These are phyloP conservation scores for Nyssa sinensis DNA, from an alignment of 148 eudicot species.

Conservation along the genomic window DNA sequence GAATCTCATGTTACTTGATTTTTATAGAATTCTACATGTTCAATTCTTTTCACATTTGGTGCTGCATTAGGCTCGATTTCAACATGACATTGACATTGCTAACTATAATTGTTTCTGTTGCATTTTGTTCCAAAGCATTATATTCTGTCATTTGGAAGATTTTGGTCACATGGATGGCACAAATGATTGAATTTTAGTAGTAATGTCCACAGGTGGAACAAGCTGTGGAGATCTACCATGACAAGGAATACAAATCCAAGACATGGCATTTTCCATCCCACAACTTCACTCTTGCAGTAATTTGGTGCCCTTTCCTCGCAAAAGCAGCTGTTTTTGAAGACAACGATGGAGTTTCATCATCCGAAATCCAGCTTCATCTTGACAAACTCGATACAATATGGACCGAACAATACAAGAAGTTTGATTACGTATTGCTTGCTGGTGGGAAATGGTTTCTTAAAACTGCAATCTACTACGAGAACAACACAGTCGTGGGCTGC, in stretches of 20 bases:
- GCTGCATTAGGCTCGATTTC: no score
- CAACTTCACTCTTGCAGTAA: slow-evolving; percentile 62
- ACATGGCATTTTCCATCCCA: slow-evolving; percentile 66
- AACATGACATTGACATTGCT: no score
- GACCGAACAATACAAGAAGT: slow-evolving; percentile 44
- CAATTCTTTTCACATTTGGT: no score
- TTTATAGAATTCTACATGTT: no score
- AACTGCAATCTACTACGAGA: slow-evolving; percentile 65
- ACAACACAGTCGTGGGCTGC: slow-evolving; percentile 55
- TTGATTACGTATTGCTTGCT: slow-evolving; percentile 56
- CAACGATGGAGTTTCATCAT: slow-evolving; percentile 50
- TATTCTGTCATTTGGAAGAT: neutral
- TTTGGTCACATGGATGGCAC: neutral
- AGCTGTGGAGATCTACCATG: slow-evolving; percentile 68
- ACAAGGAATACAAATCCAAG: slow-evolving; percentile 47
- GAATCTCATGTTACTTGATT: no score
- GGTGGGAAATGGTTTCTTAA: slow-evolving; percentile 80
- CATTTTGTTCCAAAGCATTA: neutral
- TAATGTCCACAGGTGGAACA: slow-evolving; percentile 50
- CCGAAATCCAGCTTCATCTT: slow-evolving; percentile 55
- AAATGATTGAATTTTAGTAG: neutral
- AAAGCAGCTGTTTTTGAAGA: slow-evolving; percentile 66
- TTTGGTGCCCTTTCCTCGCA: slow-evolving; percentile 77
- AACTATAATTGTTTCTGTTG: neutral
- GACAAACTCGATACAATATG: slow-evolving; percentile 65